Evolutionary conservation across 257 asterid species (phyloP).

Genomic region (Verbena officinalis): DNA sequence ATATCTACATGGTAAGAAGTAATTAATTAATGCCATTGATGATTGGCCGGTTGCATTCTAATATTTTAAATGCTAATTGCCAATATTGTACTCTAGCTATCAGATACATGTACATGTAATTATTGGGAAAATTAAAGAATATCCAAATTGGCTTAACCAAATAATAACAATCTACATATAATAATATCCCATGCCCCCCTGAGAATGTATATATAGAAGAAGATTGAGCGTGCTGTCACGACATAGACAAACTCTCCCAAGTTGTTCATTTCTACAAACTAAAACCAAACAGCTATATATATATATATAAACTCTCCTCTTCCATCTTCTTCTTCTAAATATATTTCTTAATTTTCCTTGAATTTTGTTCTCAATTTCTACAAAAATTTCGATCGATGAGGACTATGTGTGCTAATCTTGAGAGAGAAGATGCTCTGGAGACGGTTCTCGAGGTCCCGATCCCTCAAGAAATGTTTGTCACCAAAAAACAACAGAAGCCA

Average conservation of each 20-base stretch:
- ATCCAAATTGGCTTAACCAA: too few relatives aligned
- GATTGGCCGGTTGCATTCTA: not conserved
- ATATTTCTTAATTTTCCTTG: too few relatives aligned
- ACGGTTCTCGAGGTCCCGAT: conserved; percentile 78
- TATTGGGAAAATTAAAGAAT: not conserved
- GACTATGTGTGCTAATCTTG: conserved; percentile 63
- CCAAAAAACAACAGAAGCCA: conserved; percentile 35
- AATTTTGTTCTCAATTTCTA: not conserved
- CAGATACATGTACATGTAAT: not conserved
- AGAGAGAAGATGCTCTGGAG: conserved; percentile 66
- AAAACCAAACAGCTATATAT: too few relatives aligned
- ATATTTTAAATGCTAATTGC: not conserved
- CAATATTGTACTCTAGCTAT: not conserved
- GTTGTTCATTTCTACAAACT: conserved; percentile 30
- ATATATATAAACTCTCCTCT: conserved; percentile 11
- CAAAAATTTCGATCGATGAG: conserved; percentile 42
- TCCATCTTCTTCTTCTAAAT: not conserved
- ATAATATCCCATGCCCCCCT: not conserved
- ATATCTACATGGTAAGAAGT: not conserved
- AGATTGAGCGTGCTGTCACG: conserved; percentile 66
- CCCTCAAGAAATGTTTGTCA: conserved; percentile 58
- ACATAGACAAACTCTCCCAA: conserved; percentile 50
- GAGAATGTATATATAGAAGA: not conserved
- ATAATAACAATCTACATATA: too few relatives aligned
- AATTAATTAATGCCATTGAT: not conserved